Conservation (phyloP, 768 basidiomycete genomes). For the Tulasnella sp. region DNA sequence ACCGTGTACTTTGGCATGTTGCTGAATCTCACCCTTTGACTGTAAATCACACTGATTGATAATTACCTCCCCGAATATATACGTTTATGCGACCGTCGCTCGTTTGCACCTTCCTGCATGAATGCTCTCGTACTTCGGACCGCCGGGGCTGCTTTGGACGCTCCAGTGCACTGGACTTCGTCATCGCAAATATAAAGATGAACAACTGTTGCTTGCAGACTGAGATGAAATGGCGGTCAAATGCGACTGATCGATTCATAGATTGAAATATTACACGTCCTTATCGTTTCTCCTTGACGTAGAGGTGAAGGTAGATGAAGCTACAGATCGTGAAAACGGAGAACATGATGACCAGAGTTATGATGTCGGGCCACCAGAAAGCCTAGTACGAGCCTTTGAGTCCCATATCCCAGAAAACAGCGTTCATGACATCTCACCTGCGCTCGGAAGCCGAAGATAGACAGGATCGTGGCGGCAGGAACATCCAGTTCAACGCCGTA, state of each 20-base stretch:
- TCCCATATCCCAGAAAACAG: not conserved
- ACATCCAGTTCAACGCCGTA: constrained; percentile 96
- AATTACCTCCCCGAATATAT: no score
- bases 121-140: no score
- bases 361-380: constrained; percentile 98
- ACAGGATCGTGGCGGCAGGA: constrained; percentile 90
- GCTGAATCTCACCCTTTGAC: no score
- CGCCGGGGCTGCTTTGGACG: no score
- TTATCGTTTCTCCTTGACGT: constrained; percentile 68
- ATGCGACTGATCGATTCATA: not conserved
- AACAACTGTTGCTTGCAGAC: no score
- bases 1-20: no score
- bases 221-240: not conserved
- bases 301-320: constrained; percentile 73
- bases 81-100: no score
- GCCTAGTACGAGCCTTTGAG: constrained; percentile 34
- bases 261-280: not conserved
- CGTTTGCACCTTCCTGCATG: no score
- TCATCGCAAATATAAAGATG: no score
- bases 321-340: constrained; percentile 63
- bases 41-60: no score
- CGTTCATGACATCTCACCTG: constrained; percentile 37
- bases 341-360: constrained; percentile 77
- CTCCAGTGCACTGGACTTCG: no score
- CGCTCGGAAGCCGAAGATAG: constrained; percentile 83